Percentiles rank a stretch among this genome's conserved stretches.
phyloP scores from a whole-genome alignment of 108 stramenopile genomes.

The Parietichytrium sp. region DNA sequence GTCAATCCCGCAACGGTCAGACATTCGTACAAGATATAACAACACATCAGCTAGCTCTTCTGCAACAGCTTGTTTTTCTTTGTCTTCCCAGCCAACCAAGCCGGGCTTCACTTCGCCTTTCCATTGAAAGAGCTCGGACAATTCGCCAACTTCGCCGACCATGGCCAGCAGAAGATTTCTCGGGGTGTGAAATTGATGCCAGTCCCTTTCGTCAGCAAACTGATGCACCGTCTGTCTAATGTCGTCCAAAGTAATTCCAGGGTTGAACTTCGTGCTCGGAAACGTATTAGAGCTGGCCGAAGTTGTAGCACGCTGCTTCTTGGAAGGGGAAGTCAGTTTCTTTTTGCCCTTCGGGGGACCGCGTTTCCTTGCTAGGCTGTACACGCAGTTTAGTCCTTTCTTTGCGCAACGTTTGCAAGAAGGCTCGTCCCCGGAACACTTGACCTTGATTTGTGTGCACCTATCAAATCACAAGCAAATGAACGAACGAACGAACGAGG shows the following conservation, averaged over 20 bases:
- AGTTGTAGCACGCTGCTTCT: background rate
- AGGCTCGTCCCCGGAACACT: constrained; percentile 18
- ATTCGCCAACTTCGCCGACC: constrained; percentile 83
- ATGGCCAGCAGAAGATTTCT: constrained; percentile 78
- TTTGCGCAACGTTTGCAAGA: constrained; percentile 37
- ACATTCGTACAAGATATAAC: constrained; percentile 79
- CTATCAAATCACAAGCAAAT: too few species aligned
- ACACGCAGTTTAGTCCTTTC: constrained; percentile 10
- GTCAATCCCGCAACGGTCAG: constrained; percentile 47
- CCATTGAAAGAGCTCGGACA: constrained; percentile 87
- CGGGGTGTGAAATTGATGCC: constrained; percentile 75
- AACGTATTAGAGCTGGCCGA: background rate
- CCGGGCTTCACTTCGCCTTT: constrained; percentile 43
- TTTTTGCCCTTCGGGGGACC: constrained; percentile 33
- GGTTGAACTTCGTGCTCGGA: background rate
- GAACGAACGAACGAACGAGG: too few species aligned
- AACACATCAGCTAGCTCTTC: constrained; percentile 89
- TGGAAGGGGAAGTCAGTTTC: background rate
- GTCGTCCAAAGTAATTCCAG: constrained; percentile 9
- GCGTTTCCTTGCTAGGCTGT: constrained; percentile 23
- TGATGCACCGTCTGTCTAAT: background rate
- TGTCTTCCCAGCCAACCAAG: constrained; percentile 26
- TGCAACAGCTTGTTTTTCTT: constrained; percentile 69
- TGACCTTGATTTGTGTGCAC: constrained; percentile 40
- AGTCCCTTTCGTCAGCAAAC: constrained; percentile 36